These are phyloP conservation scores for Cercospora sp. DNA, from an alignment of 2,329 filamentous ascomycete genomes.

Conservation along the genomic window DNA sequence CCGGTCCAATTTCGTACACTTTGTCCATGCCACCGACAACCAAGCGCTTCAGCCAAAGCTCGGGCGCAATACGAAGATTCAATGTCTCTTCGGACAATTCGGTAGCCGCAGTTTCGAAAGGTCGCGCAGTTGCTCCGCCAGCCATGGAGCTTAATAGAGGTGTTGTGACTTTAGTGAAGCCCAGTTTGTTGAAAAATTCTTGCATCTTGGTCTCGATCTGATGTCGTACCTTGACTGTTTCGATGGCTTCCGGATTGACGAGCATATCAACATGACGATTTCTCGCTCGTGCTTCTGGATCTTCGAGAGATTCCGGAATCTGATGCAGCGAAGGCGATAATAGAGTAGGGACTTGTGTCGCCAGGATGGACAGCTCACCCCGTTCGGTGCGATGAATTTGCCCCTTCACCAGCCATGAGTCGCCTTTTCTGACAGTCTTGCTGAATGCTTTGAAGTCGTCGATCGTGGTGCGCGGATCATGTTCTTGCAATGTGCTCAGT, in stretches of 20 bases:
- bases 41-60: conserved; percentile 91
- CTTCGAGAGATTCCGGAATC: conserved; percentile 68
- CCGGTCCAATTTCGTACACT: conserved; percentile 89
- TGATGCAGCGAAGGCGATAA: conserved; percentile 77
- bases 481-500: conserved; percentile 51
- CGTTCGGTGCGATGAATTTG: conserved; percentile 65
- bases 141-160: conserved; percentile 81
- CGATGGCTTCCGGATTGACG: conserved; percentile 66
- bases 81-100: conserved; percentile 72
- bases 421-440: conserved; percentile 72
- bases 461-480: conserved; percentile 39
- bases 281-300: conserved; percentile 70
- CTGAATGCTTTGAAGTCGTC: conserved; percentile 61
- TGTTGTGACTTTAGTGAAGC: conserved; percentile 86
- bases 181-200: conserved; percentile 67
- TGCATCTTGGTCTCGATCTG: conserved; percentile 73
- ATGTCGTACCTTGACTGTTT: conserved; percentile 72
- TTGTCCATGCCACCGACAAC: conserved; percentile 84
- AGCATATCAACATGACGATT: conserved; percentile 85
- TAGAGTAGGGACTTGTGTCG: conserved; percentile 66
- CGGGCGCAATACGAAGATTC: conserved; percentile 83
- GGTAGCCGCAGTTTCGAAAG: conserved; percentile 77
- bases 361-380: conserved; percentile 76
- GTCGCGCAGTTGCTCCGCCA: conserved; percentile 82
- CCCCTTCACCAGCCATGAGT: conserved; percentile 72